These are phyloP conservation scores for Zasmidium citrigriseum DNA, from an alignment of 2,329 filamentous ascomycete species.

Conservation along the genomic window DNA sequence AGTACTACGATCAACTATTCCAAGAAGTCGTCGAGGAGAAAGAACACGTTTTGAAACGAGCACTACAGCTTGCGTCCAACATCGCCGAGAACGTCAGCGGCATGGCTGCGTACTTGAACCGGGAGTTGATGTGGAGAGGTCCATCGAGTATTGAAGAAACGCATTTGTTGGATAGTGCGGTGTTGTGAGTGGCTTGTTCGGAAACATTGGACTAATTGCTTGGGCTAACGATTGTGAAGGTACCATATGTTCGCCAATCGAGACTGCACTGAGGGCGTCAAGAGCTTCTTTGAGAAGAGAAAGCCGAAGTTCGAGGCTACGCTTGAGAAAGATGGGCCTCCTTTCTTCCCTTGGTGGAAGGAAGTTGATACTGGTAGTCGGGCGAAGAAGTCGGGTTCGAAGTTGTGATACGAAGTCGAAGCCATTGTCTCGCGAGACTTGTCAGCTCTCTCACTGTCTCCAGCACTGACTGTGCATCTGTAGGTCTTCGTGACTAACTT, in stretches of 20 bases:
- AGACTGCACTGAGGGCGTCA: conserved; percentile 4
- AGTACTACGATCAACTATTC: conserved; percentile 14
- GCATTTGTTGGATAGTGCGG: conserved; percentile 13
- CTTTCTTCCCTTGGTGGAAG: conserved; percentile 14
- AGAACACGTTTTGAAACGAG: conserved; percentile 61
- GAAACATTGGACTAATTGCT: not conserved
- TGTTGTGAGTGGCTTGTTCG: conserved; percentile 8
- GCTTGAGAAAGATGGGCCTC: conserved; percentile 14
- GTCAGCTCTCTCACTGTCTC: too few relatives aligned
- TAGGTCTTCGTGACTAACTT: too few relatives aligned
- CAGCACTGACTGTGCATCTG: too few relatives aligned
- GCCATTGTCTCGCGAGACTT: too few relatives aligned
- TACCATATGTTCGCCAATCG: not conserved
- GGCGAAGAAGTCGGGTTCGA: not conserved
- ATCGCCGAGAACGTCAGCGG: conserved; percentile 66
- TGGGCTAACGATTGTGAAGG: not conserved
- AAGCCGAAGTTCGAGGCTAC: conserved; percentile 12
- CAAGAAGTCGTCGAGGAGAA: conserved; percentile 41
- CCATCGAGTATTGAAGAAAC: conserved; percentile 10
- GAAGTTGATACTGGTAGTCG: conserved; percentile 5
- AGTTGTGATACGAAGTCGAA: not conserved
- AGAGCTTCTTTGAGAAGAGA: conserved; percentile 17
- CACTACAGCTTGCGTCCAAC: conserved; percentile 65
- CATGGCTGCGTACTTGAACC: conserved; percentile 10
- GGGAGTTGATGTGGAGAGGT: conserved; percentile 16